Conservation (phyloP, 305 asterid species). For the Caryopteris hybrid region DNA sequence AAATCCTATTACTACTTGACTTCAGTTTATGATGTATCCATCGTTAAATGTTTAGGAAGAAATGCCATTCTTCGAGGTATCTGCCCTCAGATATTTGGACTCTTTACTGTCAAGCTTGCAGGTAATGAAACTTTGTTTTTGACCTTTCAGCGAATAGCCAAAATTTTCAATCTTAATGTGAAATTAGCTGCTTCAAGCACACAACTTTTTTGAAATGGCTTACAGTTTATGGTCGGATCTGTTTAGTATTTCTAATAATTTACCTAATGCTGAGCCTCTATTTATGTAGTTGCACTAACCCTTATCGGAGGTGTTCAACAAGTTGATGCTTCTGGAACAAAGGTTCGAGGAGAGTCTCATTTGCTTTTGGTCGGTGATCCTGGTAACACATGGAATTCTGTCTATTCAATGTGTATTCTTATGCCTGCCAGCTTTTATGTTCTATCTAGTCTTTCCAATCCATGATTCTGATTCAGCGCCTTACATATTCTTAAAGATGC, state of each 20-base stretch:
- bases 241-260: background rate
- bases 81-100: slow-evolving; percentile 97
- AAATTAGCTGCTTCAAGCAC: background rate
- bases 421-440: slow-evolving; percentile 7
- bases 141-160: background rate
- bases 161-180: background rate
- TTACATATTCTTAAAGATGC: background rate
- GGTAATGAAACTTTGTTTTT: slow-evolving; percentile 41
- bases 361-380: slow-evolving; percentile 99
- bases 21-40: slow-evolving; percentile 2
- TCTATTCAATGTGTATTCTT: background rate
- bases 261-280: slow-evolving; percentile 21
- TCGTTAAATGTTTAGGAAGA: slow-evolving; percentile 57
- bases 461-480: background rate
- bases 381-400: slow-evolving; percentile 44
- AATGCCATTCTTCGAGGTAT: slow-evolving; percentile 83
- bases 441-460: background rate
- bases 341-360: slow-evolving; percentile 97
- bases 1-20: slow-evolving; percentile 4
- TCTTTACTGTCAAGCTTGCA: slow-evolving; percentile 96
- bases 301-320: slow-evolving; percentile 97
- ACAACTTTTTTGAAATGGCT: background rate
- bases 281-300: slow-evolving; percentile 67
- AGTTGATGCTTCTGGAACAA: slow-evolving; percentile 92
- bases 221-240: background rate